phyloP scores from a whole-genome alignment of 306 rosid species.

The Lupinus albus region DNA sequence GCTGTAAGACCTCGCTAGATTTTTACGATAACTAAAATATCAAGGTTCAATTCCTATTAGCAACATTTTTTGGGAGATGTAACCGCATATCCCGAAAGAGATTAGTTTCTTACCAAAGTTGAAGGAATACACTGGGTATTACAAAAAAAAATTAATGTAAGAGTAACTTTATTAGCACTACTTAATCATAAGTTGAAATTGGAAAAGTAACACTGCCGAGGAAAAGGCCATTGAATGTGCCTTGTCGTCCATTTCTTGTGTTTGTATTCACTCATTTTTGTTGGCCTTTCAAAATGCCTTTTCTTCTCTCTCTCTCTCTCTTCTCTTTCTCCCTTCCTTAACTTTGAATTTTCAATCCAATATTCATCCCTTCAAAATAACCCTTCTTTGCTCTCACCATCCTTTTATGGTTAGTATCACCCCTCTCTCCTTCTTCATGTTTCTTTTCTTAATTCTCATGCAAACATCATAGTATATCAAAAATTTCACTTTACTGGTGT shows the following conservation, averaged over 20 bases:
- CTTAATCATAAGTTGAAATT: not conserved
- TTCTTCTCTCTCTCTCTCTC: constrained; percentile 16
- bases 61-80: too few species aligned
- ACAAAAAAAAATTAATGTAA: too few species aligned
- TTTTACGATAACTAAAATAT: too few species aligned
- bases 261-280: constrained; percentile 42
- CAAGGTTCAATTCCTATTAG: too few species aligned
- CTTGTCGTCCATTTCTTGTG: constrained; percentile 50
- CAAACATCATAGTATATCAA: not conserved
- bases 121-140: too few species aligned
- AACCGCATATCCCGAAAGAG: too few species aligned
- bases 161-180: not conserved
- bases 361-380: constrained; percentile 32
- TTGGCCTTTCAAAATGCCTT: constrained; percentile 42
- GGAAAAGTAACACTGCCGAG: constrained; percentile 26
- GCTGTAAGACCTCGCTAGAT: too few species aligned
- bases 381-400: constrained; percentile 34
- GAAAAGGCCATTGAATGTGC: constrained; percentile 50
- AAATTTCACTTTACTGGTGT: not conserved
- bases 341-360: constrained; percentile 29
- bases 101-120: too few species aligned
- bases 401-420: constrained; percentile 36
- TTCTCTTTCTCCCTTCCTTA: constrained; percentile 31
- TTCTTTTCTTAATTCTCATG: too few species aligned
- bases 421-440: not conserved